Evolutionary conservation across 2,329 filamentous ascomycete genomes (phyloP).

Genomic region (Pleomassaria siparia): DNA sequence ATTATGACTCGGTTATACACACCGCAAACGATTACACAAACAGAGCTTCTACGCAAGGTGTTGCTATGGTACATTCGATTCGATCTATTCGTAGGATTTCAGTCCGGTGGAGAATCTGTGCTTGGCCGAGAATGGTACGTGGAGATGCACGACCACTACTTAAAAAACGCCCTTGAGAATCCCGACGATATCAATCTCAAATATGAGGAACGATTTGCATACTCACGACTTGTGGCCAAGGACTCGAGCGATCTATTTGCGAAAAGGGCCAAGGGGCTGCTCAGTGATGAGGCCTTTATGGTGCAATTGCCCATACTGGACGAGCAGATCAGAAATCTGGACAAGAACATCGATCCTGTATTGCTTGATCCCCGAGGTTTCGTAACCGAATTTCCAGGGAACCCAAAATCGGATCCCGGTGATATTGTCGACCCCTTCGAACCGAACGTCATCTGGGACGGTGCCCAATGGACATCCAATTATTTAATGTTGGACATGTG

Average conservation of each 20-base stretch:
- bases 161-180: constrained; percentile 58
- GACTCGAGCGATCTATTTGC: constrained; percentile 81
- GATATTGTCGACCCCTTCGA: constrained; percentile 76
- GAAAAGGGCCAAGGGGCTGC: constrained; percentile 63
- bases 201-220: constrained; percentile 66
- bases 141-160: constrained; percentile 63
- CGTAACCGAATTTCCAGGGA: constrained; percentile 64
- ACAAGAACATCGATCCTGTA: constrained; percentile 58
- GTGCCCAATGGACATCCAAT: constrained; percentile 72
- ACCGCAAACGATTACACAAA: constrained; percentile 71
- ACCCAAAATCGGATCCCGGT: constrained; percentile 55
- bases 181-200: constrained; percentile 67
- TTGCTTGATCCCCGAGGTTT: constrained; percentile 64
- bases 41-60: constrained; percentile 70
- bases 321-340: constrained; percentile 47
- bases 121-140: constrained; percentile 79
- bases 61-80: constrained; percentile 90
- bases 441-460: constrained; percentile 66
- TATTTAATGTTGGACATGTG: constrained; percentile 75
- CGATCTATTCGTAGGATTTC: constrained; percentile 79
- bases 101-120: constrained; percentile 75
- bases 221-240: constrained; percentile 71
- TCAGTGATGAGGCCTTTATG: constrained; percentile 66
- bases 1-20: constrained; percentile 78
- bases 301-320: constrained; percentile 55